Base-by-base conservation (phyloP, 2,329 filamentous ascomycete genomes). In the Penicillium psychrosexuale region DNA sequence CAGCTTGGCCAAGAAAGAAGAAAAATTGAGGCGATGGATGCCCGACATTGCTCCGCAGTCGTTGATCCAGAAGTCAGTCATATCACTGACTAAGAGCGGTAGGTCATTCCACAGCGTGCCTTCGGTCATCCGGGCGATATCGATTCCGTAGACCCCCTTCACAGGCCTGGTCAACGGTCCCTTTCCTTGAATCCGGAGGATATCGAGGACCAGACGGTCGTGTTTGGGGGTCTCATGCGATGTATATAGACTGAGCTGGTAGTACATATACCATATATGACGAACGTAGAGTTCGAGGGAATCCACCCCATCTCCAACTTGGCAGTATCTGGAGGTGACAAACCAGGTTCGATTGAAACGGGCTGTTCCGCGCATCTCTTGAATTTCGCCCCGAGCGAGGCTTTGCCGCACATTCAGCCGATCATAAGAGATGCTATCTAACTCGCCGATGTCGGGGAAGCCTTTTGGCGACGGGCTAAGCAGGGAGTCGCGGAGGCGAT, bases 21-120 rank as follows among this genome's bases (percentile, higher is more conserved):
- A 52, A 53, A 58, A 56, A 5, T 65, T 64, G 4, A 63, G 53
- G 9, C 63, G 58, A 9, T 66, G 59, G 3, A 22, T 46, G 1
- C 46, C 55, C 9, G 51, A 49, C 61, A 66, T 61, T 2, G 55
- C 19, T 9, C 56, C 53, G n/a, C 42, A 46, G 38, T 60, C 13
- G 9, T 56, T 58, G 33, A 56, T 37, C 56, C 61, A 65, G 24
- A 60, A 65, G 1, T 58, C 36, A 33, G 58, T 60, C 64, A 67
- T 66, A 22, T 65, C 62, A 0, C 31, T 40, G 3, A 38, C 60
- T n/a, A 67, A 49, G 19, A 65, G 62, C 3, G 64, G 64, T 3
- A 65, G 59, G n/a, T 64, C 63, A 31, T 62, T 65, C 62, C 64
- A 66, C 2, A 67, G 47, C 8, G 61, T 57, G 1, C 63, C 65